phyloP scores from a whole-genome alignment of 202 grass and related monocot genomes.

The Dendrocalamus latiflorus region DNA sequence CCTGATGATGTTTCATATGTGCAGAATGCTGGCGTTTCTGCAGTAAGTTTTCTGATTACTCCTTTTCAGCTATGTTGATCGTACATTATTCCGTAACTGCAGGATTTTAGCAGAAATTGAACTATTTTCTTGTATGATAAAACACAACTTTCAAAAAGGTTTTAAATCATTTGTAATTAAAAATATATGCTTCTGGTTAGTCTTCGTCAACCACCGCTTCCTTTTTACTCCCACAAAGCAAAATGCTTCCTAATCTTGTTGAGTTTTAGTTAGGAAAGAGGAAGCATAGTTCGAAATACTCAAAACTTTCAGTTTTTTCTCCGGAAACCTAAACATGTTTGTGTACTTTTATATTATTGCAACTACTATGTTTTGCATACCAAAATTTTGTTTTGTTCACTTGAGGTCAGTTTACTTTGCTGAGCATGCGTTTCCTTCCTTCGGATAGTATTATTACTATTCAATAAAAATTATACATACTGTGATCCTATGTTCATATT shows the following conservation, averaged over 20 bases:
- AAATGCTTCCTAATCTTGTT: too few relatives aligned
- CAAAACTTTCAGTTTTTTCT: not conserved
- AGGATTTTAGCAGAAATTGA: not conserved
- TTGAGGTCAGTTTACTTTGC: not conserved
- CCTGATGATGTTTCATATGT: constrained; percentile 58
- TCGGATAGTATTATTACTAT: not conserved
- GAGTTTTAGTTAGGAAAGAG: not conserved
- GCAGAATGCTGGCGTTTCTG: constrained; percentile 59
- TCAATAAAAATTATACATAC: not conserved
- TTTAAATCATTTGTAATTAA: not conserved
- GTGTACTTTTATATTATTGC: not conserved
- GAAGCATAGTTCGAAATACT: not conserved
- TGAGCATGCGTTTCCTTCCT: not conserved
- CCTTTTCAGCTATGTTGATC: not conserved
- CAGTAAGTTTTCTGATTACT: constrained; percentile 31
- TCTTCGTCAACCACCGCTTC: not conserved
- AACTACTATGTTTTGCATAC: not conserved
- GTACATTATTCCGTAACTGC: not conserved
- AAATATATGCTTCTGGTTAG: not conserved
- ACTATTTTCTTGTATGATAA: not conserved
- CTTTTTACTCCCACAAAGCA: not conserved
- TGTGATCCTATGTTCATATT: not conserved
- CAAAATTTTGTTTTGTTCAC: not conserved
- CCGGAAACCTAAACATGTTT: not conserved
- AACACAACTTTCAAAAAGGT: not conserved